phyloP scores from a whole-genome alignment of 208 protist genomes.

The Strigomonas galati region DNA sequence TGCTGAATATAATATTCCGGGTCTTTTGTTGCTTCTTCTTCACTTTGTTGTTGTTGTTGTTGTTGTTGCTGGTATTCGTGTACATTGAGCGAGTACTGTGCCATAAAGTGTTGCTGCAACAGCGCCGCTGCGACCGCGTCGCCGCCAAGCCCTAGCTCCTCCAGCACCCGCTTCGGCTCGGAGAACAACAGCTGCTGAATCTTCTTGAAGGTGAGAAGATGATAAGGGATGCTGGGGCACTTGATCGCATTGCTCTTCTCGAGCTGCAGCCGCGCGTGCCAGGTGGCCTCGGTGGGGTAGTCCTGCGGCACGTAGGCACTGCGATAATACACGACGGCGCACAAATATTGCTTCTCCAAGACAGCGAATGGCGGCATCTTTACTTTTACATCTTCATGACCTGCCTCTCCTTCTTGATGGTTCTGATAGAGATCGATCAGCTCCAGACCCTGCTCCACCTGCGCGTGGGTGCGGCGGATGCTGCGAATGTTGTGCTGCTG shows the following conservation, averaged over 20 bases:
- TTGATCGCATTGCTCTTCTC: conserved; percentile 90
- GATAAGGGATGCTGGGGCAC: conserved; percentile 93
- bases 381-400: no score
- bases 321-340: conserved; percentile 91
- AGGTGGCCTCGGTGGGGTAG: conserved; percentile 71
- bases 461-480: conserved; percentile 78
- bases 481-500: conserved; percentile 69
- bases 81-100: conserved; percentile 86
- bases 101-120: conserved; percentile 73
- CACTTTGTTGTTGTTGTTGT: not conserved
- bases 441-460: conserved; percentile 55
- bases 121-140: conserved; percentile 40
- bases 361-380: conserved; percentile 51
- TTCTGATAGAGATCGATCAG: conserved; percentile 30
- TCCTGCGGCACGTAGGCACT: conserved; percentile 92
- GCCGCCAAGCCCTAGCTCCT: conserved; percentile 49
- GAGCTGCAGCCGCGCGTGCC: conserved; percentile 67
- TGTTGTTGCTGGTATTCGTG: conserved; percentile 36
- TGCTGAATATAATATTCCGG: conserved; percentile 61
- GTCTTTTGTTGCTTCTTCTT: conserved; percentile 19
- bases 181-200: conserved; percentile 90
- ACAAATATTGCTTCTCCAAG: conserved; percentile 53
- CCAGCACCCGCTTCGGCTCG: conserved; percentile 58
- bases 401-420: not conserved
- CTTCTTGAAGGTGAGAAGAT: conserved; percentile 95